These are phyloP conservation scores for Solanum arcanum DNA, from an alignment of 257 asterid genomes.

Conservation along the genomic window DNA sequence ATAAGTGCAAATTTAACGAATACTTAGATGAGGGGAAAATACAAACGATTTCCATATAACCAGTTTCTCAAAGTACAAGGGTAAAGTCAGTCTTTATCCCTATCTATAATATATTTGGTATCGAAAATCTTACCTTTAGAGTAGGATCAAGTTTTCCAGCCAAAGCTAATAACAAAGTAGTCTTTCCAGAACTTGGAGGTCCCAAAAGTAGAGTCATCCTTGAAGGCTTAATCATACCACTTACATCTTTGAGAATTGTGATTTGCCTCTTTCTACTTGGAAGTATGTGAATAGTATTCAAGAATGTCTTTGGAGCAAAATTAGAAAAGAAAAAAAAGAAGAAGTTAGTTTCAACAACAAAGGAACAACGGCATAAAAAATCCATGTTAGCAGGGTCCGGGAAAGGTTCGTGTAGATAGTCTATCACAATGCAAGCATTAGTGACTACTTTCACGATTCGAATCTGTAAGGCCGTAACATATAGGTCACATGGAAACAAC, in stretches of 20 bases:
- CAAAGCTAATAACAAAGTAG: constrained; percentile 43
- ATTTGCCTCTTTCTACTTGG: constrained; percentile 41
- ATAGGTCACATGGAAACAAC: not conserved
- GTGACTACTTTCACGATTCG: not conserved
- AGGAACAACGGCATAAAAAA: not conserved
- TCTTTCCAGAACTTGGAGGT: constrained; percentile 1
- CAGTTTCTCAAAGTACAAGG: not conserved
- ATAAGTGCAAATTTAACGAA: not conserved
- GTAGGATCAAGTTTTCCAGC: constrained; percentile 54
- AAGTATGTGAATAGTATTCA: constrained; percentile 24
- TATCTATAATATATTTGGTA: not conserved
- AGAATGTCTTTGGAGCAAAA: not conserved
- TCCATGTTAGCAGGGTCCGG: not conserved
- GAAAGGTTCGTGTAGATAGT: not conserved
- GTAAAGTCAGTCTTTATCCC: not conserved
- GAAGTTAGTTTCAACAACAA: not conserved
- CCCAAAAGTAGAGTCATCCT: constrained; percentile 9
- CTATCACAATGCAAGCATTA: not conserved
- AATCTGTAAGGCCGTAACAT: not conserved
- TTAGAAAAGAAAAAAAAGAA: not conserved
- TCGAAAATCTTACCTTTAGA: constrained; percentile 22
- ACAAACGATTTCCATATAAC: not conserved
- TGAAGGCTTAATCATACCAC: constrained; percentile 56
- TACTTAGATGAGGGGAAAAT: not conserved
- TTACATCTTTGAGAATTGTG: constrained; percentile 47